Conservation (phyloP, 345 rosid species). For the Anacardium occidentale region DNA sequence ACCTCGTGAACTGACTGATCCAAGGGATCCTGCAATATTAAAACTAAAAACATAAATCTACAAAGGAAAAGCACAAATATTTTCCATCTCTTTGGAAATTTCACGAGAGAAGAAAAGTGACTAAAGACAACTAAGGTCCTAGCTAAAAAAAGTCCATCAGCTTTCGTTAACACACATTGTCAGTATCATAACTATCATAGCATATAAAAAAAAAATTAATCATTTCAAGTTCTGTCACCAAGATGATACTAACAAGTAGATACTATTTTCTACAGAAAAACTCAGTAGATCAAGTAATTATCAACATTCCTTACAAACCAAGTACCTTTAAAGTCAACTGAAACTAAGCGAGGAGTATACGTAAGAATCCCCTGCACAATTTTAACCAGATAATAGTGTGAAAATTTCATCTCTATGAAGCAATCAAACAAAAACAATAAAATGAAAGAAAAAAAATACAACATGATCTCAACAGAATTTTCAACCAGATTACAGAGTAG, state of each 20-base stretch:
- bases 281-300: not conserved
- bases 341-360: constrained; percentile 81
- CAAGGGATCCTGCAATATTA: constrained; percentile 70
- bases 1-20: constrained; percentile 73
- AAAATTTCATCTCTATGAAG: not conserved
- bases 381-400: not conserved
- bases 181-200: not conserved
- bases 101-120: not conserved
- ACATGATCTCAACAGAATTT: not conserved
- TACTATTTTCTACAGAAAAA: constrained; percentile 6
- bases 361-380: constrained; percentile 61
- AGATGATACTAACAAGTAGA: not conserved
- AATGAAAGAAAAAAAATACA: not conserved
- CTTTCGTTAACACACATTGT: not conserved
- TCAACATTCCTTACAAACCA: not conserved
- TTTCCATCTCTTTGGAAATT: not conserved
- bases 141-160: not conserved
- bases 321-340: constrained; percentile 79
- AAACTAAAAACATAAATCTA: constrained; percentile 14
- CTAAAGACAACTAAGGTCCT: constrained; percentile 7
- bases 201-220: not conserved
- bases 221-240: not conserved
- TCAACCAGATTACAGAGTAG: not conserved
- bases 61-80: not conserved
- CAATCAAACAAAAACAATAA: not conserved